These are phyloP conservation scores for Calendula officinalis DNA, from an alignment of 129 eudicot genomes.

Conservation along the genomic window DNA sequence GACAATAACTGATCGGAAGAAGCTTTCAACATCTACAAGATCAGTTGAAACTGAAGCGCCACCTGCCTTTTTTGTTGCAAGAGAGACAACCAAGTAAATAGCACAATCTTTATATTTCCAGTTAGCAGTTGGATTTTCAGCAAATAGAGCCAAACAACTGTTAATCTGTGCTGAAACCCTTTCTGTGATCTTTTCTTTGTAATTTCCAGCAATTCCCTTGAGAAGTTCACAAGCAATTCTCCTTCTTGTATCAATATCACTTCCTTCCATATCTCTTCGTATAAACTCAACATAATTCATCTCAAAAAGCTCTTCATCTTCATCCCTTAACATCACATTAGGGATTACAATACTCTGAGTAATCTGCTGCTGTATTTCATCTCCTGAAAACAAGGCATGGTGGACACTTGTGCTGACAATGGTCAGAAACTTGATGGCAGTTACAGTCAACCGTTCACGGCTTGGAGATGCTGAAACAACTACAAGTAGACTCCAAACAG, in stretches of 20 bases:
- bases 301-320: constrained; percentile 91
- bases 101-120: constrained; percentile 97
- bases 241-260: constrained; percentile 89
- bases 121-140: constrained; percentile 64
- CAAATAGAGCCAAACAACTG: constrained; percentile 54
- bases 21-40: constrained; percentile 73
- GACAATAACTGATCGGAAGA: constrained; percentile 72
- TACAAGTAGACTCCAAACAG: constrained; percentile 77
- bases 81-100: constrained; percentile 80
- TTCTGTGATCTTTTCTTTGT: constrained; percentile 65
- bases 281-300: constrained; percentile 90
- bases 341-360: constrained; percentile 83
- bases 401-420: constrained; percentile 78
- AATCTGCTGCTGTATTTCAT: constrained; percentile 68
- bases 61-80: constrained; percentile 65
- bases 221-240: constrained; percentile 97
- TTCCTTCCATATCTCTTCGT: constrained; percentile 92
- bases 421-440: constrained; percentile 82
- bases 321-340: constrained; percentile 89
- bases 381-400: constrained; percentile 66
- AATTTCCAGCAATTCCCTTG: constrained; percentile 80
- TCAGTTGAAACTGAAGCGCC: constrained; percentile 77
- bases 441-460: constrained; percentile 79
- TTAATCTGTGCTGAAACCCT: constrained; percentile 62
- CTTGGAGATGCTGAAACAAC: constrained; percentile 60